Evolutionary conservation across 2,329 filamentous ascomycete genomes (phyloP).

Genomic region (Calonectria hongkongensis): DNA sequence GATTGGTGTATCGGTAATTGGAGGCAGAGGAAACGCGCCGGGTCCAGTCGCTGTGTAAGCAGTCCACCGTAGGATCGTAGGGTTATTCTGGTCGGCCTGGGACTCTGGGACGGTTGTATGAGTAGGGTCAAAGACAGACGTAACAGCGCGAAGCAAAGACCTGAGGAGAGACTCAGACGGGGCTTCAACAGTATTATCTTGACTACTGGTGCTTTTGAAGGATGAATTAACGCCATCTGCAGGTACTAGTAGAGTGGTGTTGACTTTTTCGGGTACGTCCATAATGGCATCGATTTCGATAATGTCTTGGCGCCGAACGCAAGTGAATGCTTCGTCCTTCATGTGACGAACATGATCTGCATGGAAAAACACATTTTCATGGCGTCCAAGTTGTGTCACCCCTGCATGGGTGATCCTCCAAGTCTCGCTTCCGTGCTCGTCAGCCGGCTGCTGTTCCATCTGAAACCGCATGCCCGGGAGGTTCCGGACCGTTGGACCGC

Average conservation of each 20-base stretch:
- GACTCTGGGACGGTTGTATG: constrained; percentile 56
- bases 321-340: constrained; percentile 88
- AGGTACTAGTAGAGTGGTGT: constrained; percentile 50
- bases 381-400: constrained; percentile 86
- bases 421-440: constrained; percentile 62
- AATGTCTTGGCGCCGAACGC: constrained; percentile 82
- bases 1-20: constrained; percentile 74
- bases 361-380: constrained; percentile 89
- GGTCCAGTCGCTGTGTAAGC: constrained; percentile 72
- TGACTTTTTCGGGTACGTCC: constrained; percentile 52
- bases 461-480: constrained; percentile 77
- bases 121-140: constrained; percentile 65
- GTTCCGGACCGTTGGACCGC: constrained; percentile 68
- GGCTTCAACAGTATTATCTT: constrained; percentile 38
- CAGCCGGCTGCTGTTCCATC: constrained; percentile 78
- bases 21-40: constrained; percentile 82
- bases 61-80: constrained; percentile 69
- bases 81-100: constrained; percentile 54
- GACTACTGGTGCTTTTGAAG: constrained; percentile 29
- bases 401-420: constrained; percentile 89
- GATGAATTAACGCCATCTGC: constrained; percentile 45
- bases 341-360: constrained; percentile 85
- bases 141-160: constrained; percentile 67
- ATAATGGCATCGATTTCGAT: constrained; percentile 82
- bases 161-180: constrained; percentile 66